A percentile compares a stretch with the other conserved stretches of the same genome.
phyloP scores from a whole-genome alignment of 2,329 filamentous ascomycete genomes.

The Trichoderma endophyticum region DNA sequence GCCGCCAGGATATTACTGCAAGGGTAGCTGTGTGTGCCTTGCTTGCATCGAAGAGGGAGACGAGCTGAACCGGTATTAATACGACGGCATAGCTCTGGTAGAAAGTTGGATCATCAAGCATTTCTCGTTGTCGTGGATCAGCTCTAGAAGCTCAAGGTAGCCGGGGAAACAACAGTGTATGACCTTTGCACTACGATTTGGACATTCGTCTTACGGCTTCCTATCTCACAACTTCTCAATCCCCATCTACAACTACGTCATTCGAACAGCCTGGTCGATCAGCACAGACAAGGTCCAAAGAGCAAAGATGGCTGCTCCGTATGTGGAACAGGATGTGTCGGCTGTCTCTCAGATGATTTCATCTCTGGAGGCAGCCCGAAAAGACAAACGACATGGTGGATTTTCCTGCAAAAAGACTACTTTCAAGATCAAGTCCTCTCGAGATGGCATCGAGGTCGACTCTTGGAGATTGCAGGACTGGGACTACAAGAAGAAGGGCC shows the following conservation, averaged over 20 bases:
- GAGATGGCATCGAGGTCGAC: conserved; percentile 66
- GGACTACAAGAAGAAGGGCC: conserved; percentile 85
- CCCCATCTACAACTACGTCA: background rate
- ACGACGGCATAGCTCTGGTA: background rate
- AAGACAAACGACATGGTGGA: conserved; percentile 53
- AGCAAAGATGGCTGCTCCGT: conserved; percentile 49
- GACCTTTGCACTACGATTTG: background rate
- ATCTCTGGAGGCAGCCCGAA: conserved; percentile 56
- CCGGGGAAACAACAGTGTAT: background rate
- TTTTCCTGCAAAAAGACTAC: conserved; percentile 79
- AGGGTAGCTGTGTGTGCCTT: conserved; percentile 1
- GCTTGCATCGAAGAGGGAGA: background rate
- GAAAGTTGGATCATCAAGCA: background rate
- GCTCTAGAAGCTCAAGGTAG: background rate
- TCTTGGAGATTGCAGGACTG: conserved; percentile 94
- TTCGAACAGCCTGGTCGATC: background rate
- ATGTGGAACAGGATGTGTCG: conserved; percentile 64
- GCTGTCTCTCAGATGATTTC: conserved; percentile 65
- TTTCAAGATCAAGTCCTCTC: conserved; percentile 63
- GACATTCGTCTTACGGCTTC: background rate
- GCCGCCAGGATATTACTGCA: background rate
- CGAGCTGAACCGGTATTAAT: background rate
- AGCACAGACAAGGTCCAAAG: background rate
- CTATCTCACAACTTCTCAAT: background rate
- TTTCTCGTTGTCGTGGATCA: background rate